A percentile compares a stretch with the other conserved stretches of the same genome.
phyloP scores from a whole-genome alignment of 306 rosid genomes.

The Oemleria cerasiformis region DNA sequence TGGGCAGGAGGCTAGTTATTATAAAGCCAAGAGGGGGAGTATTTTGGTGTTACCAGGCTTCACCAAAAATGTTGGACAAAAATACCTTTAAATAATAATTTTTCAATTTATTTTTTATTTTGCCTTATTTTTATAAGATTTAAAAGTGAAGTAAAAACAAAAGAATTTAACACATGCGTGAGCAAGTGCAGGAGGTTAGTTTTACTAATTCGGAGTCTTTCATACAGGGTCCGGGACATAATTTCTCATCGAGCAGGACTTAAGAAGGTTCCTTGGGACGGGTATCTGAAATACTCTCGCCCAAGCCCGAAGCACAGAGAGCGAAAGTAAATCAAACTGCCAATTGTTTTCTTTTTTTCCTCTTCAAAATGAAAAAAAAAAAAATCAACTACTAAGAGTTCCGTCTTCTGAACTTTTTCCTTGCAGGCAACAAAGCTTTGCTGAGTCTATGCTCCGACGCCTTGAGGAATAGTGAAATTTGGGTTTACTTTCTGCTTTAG shows the following conservation, averaged over 20 bases:
- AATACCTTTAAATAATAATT: too few species aligned
- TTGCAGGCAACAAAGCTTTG: slow-evolving; percentile 87
- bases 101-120: too few species aligned
- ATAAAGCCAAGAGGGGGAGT: too few species aligned
- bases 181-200: too few species aligned
- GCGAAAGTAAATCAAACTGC: slow-evolving; percentile 47
- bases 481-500: background rate
- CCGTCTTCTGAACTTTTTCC: slow-evolving; percentile 12
- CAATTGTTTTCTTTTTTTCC: background rate
- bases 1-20: too few species aligned
- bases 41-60: too few species aligned
- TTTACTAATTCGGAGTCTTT: slow-evolving; percentile 12
- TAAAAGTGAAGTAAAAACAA: too few species aligned
- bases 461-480: slow-evolving; percentile 62
- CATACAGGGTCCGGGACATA: slow-evolving; percentile 78
- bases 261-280: slow-evolving; percentile 97
- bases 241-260: slow-evolving; percentile 88
- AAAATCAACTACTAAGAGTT: background rate
- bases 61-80: too few species aligned
- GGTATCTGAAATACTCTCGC: slow-evolving; percentile 89
- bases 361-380: background rate
- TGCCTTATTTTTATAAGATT: too few species aligned
- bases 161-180: too few species aligned
- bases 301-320: slow-evolving; percentile 94
- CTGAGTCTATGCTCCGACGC: slow-evolving; percentile 71